phyloP scores from a whole-genome alignment of 1,139 yeast genomes.

The Debaryomyces subglobosus region DNA sequence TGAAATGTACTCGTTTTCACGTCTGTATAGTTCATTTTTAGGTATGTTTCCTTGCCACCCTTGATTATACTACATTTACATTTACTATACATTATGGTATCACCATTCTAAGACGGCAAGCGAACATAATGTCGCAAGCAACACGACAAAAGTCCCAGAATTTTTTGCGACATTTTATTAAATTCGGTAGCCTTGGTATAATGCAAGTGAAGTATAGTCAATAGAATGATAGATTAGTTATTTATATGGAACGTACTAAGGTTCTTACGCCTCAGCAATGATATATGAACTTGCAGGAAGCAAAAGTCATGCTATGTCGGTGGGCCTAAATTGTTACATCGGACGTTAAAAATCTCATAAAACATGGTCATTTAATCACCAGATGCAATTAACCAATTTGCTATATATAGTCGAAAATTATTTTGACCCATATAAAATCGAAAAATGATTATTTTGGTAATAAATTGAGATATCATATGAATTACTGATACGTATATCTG shows the following conservation, averaged over 20 bases:
- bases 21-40: conserved; percentile 4
- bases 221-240: background rate
- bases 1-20: background rate
- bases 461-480: background rate
- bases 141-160: background rate
- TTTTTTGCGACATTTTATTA: background rate
- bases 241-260: background rate
- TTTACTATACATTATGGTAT: background rate
- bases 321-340: background rate
- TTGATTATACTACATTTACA: background rate
- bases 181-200: background rate
- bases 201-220: conserved; percentile 3
- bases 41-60: background rate
- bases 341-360: background rate
- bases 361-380: conserved; percentile 5
- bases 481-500: background rate
- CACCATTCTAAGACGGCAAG: background rate
- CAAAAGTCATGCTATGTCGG: background rate
- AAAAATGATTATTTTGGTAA: background rate
- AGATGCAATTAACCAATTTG: conserved; percentile 1
- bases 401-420: conserved; percentile 6
- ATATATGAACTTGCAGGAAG: background rate
- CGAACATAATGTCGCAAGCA: background rate
- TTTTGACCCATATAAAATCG: background rate
- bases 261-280: background rate